Evolutionary conservation across 2,329 filamentous ascomycete genomes (phyloP).

Genomic region (Atkinsonella texensis): DNA sequence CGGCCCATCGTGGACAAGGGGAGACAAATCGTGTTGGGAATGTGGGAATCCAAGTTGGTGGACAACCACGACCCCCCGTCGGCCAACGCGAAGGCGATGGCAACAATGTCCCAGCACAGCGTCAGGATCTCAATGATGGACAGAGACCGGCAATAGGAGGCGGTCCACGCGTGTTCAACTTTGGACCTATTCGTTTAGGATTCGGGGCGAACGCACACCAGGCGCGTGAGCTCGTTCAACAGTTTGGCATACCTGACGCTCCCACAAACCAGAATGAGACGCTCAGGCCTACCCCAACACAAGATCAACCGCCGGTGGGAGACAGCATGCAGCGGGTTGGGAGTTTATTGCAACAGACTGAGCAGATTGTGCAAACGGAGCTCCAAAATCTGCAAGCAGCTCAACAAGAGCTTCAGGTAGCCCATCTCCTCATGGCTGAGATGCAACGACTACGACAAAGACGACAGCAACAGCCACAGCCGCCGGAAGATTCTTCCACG

Average conservation of each 20-base stretch:
- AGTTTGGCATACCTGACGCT: conserved; percentile 37
- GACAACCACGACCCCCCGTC: conserved; percentile 9
- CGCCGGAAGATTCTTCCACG: conserved; percentile 13
- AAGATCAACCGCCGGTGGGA: conserved; percentile 10
- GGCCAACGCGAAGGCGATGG: conserved; percentile 4
- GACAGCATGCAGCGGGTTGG: conserved; percentile 36
- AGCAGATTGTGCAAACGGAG: conserved; percentile 58
- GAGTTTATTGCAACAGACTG: conserved; percentile 51
- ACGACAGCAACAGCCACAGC: conserved; percentile 24
- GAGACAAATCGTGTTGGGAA: conserved; percentile 17
- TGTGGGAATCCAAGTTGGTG: conserved; percentile 20
- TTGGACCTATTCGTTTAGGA: conserved; percentile 64
- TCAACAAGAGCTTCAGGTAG: conserved; percentile 54
- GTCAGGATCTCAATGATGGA: conserved; percentile 7
- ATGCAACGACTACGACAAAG: conserved; percentile 49
- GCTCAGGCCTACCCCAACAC: conserved; percentile 10
- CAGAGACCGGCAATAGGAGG: conserved; percentile 13
- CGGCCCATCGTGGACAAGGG: conserved; percentile 17
- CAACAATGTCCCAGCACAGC: conserved; percentile 7
- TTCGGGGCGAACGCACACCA: conserved; percentile 62
- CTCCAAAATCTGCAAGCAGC: conserved; percentile 49
- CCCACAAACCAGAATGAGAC: conserved; percentile 13
- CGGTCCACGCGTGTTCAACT: conserved; percentile 52
- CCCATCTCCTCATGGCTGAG: conserved; percentile 57
- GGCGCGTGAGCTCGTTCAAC: conserved; percentile 54